Percentiles rank a stretch among this genome's conserved stretches.
These are phyloP conservation scores for Solanum corneliomulleri DNA, from an alignment of 257 asterid species.

Conservation along the genomic window DNA sequence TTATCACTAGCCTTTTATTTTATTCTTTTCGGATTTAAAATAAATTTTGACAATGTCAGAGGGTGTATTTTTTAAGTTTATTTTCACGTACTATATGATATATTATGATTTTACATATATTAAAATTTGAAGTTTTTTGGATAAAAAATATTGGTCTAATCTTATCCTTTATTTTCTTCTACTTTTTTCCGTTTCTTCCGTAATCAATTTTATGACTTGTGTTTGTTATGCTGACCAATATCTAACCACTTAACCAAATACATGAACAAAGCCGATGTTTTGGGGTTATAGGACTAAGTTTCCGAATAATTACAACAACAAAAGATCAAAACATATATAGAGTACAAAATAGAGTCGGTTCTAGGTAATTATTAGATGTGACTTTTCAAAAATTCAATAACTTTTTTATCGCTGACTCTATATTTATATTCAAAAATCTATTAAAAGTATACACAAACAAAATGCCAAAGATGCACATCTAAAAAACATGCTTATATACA, in stretches of 20 bases:
- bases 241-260: background rate
- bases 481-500: background rate
- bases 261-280: background rate
- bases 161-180: background rate
- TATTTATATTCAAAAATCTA: too few relatives aligned
- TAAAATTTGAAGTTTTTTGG: background rate
- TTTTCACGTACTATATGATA: background rate
- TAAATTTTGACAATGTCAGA: too few relatives aligned
- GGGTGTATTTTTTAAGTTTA: too few relatives aligned
- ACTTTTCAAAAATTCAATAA: too few relatives aligned
- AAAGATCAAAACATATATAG: background rate
- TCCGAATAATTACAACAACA: background rate
- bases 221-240: background rate
- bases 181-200: background rate
- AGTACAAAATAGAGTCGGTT: background rate
- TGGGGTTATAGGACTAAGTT: background rate
- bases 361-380: background rate
- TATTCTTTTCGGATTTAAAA: background rate
- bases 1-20: too few relatives aligned
- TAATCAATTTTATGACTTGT: background rate
- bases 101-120: background rate
- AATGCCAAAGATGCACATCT: background rate
- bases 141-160: background rate
- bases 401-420: too few relatives aligned
- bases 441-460: background rate